Conservation (phyloP, 2,329 filamentous ascomycete species). For the Emmonsia crescens region DNA sequence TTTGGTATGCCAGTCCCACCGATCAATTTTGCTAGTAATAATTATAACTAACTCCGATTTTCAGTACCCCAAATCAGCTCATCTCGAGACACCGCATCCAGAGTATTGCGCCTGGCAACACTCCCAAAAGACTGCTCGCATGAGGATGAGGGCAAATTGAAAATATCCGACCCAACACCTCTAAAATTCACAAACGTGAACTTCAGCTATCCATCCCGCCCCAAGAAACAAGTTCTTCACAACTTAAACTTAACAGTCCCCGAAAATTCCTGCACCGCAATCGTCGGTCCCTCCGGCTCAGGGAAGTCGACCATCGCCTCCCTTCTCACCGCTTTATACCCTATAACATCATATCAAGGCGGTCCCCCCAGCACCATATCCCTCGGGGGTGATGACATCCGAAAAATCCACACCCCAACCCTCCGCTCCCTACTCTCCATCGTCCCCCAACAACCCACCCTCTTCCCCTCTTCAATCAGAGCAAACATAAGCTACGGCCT, state of each 20-base stretch:
- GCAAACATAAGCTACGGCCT: constrained; percentile 64
- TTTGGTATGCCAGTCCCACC: constrained; percentile 37
- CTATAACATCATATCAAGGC: constrained; percentile 19
- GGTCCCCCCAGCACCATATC: constrained; percentile 38
- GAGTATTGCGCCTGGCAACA: constrained; percentile 58
- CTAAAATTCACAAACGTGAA: constrained; percentile 51
- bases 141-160: constrained; percentile 44
- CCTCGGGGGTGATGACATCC: constrained; percentile 44
- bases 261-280: constrained; percentile 56
- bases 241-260: constrained; percentile 56
- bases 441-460: constrained; percentile 51
- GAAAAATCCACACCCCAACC: constrained; percentile 47
- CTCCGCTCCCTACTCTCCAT: constrained; percentile 54
- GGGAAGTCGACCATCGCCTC: constrained; percentile 80
- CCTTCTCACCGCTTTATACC: constrained; percentile 62
- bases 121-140: constrained; percentile 48
- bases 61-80: constrained; percentile 66
- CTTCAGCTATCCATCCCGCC: constrained; percentile 61
- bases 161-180: constrained; percentile 34
- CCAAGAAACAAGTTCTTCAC: constrained; percentile 45
- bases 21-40: too few species aligned
- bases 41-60: constrained; percentile 7
- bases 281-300: constrained; percentile 77
- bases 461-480: constrained; percentile 40
- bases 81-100: constrained; percentile 59